Evolutionary conservation across 306 rosid species (phyloP).

Genomic region (Boehmeria nivea): DNA sequence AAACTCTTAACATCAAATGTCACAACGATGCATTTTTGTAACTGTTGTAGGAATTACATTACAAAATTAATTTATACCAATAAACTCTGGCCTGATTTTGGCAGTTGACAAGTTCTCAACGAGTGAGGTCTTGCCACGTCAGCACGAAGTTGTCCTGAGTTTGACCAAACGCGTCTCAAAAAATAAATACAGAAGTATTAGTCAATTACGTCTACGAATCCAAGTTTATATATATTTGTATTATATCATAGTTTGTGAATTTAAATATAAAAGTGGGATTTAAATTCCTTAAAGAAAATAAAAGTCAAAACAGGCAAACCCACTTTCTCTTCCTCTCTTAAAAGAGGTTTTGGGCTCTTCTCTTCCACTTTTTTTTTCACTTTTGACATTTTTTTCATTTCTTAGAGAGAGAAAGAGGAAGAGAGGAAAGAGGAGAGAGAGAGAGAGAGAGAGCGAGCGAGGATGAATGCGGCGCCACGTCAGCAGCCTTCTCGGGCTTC

Average conservation of each 20-base stretch:
- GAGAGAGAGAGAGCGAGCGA: not conserved
- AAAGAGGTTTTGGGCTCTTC: not conserved
- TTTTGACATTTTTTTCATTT: not conserved
- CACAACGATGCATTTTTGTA: too few relatives aligned
- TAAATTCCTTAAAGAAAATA: not conserved
- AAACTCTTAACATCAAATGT: too few relatives aligned
- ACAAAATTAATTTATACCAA: too few relatives aligned
- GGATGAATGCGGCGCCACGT: conserved; percentile 29
- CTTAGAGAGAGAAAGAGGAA: not conserved
- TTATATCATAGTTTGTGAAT: too few relatives aligned
- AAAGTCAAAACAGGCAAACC: conserved; percentile 3
- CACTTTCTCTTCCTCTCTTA: not conserved
- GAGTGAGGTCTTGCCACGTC: conserved; percentile 4
- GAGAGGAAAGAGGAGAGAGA: too few relatives aligned
- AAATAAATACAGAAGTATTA: not conserved
- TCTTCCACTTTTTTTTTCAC: conserved; percentile 4
- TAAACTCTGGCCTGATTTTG: too few relatives aligned
- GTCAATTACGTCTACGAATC: not conserved
- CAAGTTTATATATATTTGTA: not conserved
- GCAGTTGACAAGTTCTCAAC: conserved; percentile 1
- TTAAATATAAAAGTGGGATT: too few relatives aligned
- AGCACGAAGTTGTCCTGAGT: not conserved
- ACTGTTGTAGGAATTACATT: too few relatives aligned
- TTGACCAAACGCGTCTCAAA: not conserved
- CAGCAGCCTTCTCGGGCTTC: conserved; percentile 16